Evolutionary conservation across 1,284 basidiomycete species (phyloP).

Genomic region (Ustilago esculenta): DNA sequence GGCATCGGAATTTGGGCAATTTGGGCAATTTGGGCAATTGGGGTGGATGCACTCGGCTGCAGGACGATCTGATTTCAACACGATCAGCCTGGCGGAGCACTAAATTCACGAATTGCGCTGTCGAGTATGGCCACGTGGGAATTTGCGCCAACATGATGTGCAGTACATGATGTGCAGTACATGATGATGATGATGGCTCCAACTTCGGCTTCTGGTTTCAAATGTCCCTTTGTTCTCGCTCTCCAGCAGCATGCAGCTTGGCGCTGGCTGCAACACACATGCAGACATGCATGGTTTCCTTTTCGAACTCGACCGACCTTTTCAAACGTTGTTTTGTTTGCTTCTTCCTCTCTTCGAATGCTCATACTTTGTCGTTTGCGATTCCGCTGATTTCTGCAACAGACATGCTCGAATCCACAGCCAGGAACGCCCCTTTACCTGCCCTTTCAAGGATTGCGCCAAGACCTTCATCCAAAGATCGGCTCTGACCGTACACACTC

Average conservation of each 20-base stretch:
- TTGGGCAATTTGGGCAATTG: too few species aligned
- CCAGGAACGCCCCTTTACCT: conserved; percentile 60
- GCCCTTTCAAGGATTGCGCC: conserved; percentile 55
- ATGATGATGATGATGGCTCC: background rate
- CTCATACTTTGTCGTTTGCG: too few species aligned
- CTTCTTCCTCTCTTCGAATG: too few species aligned
- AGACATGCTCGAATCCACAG: conserved; percentile 63
- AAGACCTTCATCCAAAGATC: conserved; percentile 66
- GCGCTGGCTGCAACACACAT: too few species aligned
- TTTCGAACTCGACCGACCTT: too few species aligned
- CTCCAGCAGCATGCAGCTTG: too few species aligned
- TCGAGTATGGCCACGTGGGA: conserved; percentile 33
- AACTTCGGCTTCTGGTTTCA: background rate
- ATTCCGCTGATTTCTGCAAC: background rate
- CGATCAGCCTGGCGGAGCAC: background rate
- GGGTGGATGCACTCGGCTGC: background rate
- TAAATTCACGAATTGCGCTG: background rate
- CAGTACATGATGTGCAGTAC: too few species aligned
- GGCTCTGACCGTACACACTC: conserved; percentile 82
- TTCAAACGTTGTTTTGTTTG: background rate
- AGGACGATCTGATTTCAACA: too few species aligned
- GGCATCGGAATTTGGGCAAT: too few species aligned
- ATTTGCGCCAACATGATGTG: conserved; percentile 1
- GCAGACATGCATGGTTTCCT: too few species aligned
- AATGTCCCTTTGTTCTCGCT: conserved; percentile 7